Conservation (phyloP, 73 alveolate species). For the Stentor coeruleus region DNA sequence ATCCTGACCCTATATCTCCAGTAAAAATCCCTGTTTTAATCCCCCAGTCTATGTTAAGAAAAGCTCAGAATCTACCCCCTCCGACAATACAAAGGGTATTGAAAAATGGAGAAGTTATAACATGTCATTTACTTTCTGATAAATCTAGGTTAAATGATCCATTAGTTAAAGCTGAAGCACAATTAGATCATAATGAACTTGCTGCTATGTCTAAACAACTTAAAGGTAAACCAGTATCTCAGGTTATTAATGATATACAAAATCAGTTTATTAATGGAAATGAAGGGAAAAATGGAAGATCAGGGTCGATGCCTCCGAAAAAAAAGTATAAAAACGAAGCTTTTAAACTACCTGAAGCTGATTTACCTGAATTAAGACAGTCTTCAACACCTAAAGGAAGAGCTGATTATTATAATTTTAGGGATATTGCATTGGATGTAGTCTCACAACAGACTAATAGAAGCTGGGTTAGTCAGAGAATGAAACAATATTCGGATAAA, state of each 20-base stretch:
- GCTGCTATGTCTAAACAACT: not conserved
- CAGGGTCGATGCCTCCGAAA: not conserved
- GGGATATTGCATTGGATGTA: not conserved
- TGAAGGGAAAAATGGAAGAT: not conserved
- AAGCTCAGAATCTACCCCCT: not conserved
- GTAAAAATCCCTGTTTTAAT: not conserved
- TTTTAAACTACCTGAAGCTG: not conserved
- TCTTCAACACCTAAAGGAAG: constrained; percentile 1
- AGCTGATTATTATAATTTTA: not conserved
- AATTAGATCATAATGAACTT: not conserved
- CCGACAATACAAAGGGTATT: not conserved
- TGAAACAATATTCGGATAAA: constrained; percentile 14
- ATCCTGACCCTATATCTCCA: not conserved
- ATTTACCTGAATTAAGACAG: not conserved
- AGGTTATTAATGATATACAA: not conserved
- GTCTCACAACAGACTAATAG: not conserved
- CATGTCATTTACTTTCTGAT: constrained; percentile 5
- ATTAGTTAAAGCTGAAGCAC: constrained; percentile 3
- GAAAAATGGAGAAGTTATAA: constrained; percentile 18
- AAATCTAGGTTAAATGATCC: not conserved
- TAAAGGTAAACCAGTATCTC: not conserved
- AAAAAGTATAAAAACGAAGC: not conserved
- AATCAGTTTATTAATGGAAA: not conserved
- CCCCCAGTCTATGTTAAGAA: constrained; percentile 24
- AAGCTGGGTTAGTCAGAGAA: not conserved